Evolutionary conservation across 1,284 basidiomycete species (phyloP).

Genomic region (Marasmius oreades): DNA sequence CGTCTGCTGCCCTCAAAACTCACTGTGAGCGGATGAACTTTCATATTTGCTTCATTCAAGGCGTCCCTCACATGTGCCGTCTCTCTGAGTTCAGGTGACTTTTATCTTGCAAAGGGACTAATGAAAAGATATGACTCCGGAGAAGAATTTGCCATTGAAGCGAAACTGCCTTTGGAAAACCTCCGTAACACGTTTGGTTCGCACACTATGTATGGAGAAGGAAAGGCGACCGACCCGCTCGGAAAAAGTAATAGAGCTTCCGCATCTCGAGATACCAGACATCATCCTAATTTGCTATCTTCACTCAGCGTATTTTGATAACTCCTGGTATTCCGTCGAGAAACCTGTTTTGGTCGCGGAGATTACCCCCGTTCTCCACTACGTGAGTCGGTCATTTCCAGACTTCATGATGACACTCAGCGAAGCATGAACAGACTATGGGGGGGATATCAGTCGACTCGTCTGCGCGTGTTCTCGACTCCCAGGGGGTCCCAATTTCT

Average conservation of each 20-base stretch:
- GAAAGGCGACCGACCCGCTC: constrained; percentile 55
- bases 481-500: constrained; percentile 56
- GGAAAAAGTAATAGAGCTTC: constrained; percentile 51
- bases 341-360: constrained; percentile 50
- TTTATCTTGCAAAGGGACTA: constrained; percentile 81
- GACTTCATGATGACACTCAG: neutral
- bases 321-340: constrained; percentile 12
- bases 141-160: constrained; percentile 76
- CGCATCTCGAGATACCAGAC: neutral
- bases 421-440: constrained; percentile 53
- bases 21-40: constrained; percentile 33
- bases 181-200: constrained; percentile 73
- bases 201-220: constrained; percentile 14
- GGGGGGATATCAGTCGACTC: constrained; percentile 82
- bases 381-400: constrained; percentile 27
- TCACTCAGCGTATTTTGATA: constrained; percentile 15
- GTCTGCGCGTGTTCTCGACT: constrained; percentile 66
- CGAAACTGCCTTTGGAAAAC: constrained; percentile 57
- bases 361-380: constrained; percentile 82
- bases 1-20: constrained; percentile 82
- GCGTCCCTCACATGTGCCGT: neutral
- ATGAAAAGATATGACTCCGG: constrained; percentile 80
- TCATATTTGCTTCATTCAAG: neutral
- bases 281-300: neutral
- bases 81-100: constrained; percentile 51